phyloP scores from a whole-genome alignment of 2,329 filamentous ascomycete species.

The Cordyceps farinosa region DNA sequence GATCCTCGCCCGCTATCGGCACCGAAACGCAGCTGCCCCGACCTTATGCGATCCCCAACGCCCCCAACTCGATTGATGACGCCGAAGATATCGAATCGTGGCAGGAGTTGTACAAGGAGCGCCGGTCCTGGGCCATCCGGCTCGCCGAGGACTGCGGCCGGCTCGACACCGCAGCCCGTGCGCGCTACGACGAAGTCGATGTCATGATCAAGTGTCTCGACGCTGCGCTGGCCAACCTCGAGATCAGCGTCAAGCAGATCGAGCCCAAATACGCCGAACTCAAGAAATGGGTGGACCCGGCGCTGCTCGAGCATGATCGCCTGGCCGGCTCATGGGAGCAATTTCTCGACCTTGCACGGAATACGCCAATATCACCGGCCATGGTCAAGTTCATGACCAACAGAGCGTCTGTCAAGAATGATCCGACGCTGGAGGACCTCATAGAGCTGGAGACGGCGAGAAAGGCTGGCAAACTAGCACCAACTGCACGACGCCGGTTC shows the following conservation, averaged over 20 bases:
- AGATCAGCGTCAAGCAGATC: slow-evolving; percentile 67
- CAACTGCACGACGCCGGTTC: slow-evolving; percentile 57
- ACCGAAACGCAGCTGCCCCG: slow-evolving; percentile 50
- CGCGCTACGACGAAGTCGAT: slow-evolving; percentile 68
- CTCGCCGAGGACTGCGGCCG: slow-evolving; percentile 65
- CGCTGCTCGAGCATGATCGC: slow-evolving; percentile 63
- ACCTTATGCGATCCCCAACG: slow-evolving; percentile 56
- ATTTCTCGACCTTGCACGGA: slow-evolving; percentile 61
- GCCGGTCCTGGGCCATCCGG: slow-evolving; percentile 73
- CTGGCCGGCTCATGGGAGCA: slow-evolving; percentile 65
- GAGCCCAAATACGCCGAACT: slow-evolving; percentile 69
- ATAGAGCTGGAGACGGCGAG: slow-evolving; percentile 70
- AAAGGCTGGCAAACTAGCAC: slow-evolving; percentile 65
- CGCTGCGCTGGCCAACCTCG: slow-evolving; percentile 81
- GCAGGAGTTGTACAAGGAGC: slow-evolving; percentile 78
- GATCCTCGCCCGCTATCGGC: slow-evolving; percentile 40
- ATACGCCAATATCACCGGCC: slow-evolving; percentile 59
- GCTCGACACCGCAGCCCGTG: slow-evolving; percentile 59
- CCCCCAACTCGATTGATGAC: slow-evolving; percentile 80
- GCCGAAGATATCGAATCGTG: slow-evolving; percentile 81
- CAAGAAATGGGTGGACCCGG: slow-evolving; percentile 65
- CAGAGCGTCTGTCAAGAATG: slow-evolving; percentile 40
- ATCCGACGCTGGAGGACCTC: slow-evolving; percentile 67
- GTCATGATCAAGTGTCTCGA: slow-evolving; percentile 76
- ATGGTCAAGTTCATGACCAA: slow-evolving; percentile 65